These are phyloP conservation scores for Aureobasidium sp. DNA, from an alignment of 2,329 filamentous ascomycete species.

Conservation along the genomic window DNA sequence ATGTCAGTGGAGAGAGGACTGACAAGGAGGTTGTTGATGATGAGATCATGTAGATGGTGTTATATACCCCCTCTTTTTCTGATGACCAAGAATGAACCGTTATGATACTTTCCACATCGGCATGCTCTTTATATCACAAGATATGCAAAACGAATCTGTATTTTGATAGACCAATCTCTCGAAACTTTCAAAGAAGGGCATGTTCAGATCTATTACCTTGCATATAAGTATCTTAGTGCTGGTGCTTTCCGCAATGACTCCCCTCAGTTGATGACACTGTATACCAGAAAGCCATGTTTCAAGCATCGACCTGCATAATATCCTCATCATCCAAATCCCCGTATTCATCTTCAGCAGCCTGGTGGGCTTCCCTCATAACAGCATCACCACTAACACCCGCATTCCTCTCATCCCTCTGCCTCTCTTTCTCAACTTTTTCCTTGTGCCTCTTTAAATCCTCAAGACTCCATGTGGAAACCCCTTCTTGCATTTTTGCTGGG, in stretches of 20 bases:
- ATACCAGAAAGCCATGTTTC: background rate
- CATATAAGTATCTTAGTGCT: no score
- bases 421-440: conserved; percentile 63
- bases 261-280: no score
- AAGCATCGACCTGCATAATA: conserved; percentile 29
- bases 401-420: conserved; percentile 54
- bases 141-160: no score
- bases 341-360: conserved; percentile 26
- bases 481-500: conserved; percentile 73
- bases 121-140: no score
- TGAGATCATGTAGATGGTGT: conserved; percentile 2
- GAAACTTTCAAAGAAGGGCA: no score
- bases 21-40: conserved; percentile 17
- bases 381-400: conserved; percentile 35
- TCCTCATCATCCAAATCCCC: conserved; percentile 31
- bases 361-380: conserved; percentile 26
- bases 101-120: no score
- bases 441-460: conserved; percentile 72
- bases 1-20: conserved; percentile 16
- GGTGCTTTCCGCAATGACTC: no score
- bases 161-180: no score
- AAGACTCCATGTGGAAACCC: conserved; percentile 85
- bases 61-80: background rate
- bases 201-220: no score
- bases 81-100: background rate